Conservation (phyloP, 306 rosid species). For the Cucumis hystrix region DNA sequence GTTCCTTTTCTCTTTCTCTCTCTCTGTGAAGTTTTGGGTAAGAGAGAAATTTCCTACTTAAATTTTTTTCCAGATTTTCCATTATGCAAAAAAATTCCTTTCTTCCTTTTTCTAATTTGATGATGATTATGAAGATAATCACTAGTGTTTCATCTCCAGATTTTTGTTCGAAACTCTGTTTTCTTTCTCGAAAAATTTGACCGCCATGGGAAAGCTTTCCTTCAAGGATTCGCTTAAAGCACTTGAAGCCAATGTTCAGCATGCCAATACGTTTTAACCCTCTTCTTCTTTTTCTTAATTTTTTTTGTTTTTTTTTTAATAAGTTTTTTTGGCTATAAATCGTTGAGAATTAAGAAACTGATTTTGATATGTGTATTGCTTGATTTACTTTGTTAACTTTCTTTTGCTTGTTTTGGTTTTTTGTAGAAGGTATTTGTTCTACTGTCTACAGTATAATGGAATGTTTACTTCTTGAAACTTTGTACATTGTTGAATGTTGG, state of each 20-base stretch:
- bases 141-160: background rate
- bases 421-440: background rate
- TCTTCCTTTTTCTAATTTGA: too few species aligned
- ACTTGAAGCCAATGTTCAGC: slow-evolving; percentile 84
- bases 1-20: too few species aligned
- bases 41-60: background rate
- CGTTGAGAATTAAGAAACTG: too few species aligned
- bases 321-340: too few species aligned
- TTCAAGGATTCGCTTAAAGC: slow-evolving; percentile 85
- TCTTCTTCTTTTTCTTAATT: slow-evolving; percentile 7
- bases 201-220: slow-evolving; percentile 54
- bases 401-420: too few species aligned
- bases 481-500: background rate
- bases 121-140: background rate
- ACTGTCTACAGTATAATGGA: background rate
- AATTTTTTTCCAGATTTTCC: background rate
- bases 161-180: background rate
- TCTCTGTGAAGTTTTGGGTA: background rate
- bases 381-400: too few species aligned
- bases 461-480: background rate
- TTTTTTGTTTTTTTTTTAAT: too few species aligned
- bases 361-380: too few species aligned
- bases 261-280: slow-evolving; percentile 76
- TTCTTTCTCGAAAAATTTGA: slow-evolving; percentile 5
- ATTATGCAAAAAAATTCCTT: too few species aligned